These are phyloP conservation scores for Solanum tarapatanum DNA, from an alignment of 257 asterid species.

Conservation along the genomic window DNA sequence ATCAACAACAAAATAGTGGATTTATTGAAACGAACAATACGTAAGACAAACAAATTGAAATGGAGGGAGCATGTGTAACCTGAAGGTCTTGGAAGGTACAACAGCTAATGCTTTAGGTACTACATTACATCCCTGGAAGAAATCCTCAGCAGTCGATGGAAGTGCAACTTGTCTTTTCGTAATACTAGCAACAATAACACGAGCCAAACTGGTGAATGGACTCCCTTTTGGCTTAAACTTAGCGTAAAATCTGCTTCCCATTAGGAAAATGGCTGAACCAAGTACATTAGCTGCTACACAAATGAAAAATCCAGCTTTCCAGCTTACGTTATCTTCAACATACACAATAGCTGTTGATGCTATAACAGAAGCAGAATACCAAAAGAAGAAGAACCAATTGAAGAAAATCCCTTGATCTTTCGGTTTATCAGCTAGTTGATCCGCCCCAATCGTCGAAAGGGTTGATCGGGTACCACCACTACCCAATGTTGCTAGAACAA, in stretches of 20 bases:
- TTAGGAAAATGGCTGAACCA: slow-evolving; percentile 20
- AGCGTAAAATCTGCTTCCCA: slow-evolving; percentile 20
- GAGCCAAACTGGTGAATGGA: slow-evolving; percentile 6
- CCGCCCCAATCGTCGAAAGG: slow-evolving; percentile 37
- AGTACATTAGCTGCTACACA: slow-evolving; percentile 7
- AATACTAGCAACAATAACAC: slow-evolving; percentile 3
- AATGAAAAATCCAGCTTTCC: slow-evolving; percentile 32
- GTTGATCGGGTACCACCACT: slow-evolving; percentile 28
- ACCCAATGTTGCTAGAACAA: slow-evolving; percentile 21
- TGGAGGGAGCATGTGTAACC: not conserved
- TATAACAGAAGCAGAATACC: slow-evolving; percentile 6
- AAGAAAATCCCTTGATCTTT: slow-evolving; percentile 23
- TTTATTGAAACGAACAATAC: not conserved
- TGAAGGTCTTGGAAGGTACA: not conserved
- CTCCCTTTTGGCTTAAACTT: slow-evolving; percentile 6
- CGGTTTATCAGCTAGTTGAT: slow-evolving; percentile 15
- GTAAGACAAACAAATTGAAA: not conserved
- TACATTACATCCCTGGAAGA: not conserved
- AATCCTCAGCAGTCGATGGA: not conserved
- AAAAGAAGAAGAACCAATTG: slow-evolving; percentile 31
- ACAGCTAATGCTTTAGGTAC: not conserved
- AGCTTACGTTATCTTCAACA: slow-evolving; percentile 33
- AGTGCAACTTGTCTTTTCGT: not conserved
- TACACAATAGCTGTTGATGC: slow-evolving; percentile 26
- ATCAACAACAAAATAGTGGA: not conserved